A percentile compares a stretch with the other conserved stretches of the same genome.
Conservation (phyloP, 2,329 filamentous ascomycete genomes). For the Nannizziopsis barbatae region DNA sequence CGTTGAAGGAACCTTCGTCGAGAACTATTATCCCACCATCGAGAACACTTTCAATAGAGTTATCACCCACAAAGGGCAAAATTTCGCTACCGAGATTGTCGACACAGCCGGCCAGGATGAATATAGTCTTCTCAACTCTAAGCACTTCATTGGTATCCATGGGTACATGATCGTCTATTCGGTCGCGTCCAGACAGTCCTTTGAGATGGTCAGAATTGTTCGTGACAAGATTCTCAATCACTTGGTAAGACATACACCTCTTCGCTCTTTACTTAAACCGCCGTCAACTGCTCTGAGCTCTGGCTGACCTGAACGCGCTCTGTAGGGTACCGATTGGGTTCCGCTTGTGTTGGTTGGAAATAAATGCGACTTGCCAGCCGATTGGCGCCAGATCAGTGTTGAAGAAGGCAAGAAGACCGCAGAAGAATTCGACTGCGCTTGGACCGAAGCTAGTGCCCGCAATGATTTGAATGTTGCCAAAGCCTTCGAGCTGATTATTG, state of each 20-base stretch:
- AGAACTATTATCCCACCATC: slow-evolving; percentile 98
- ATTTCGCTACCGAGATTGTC: slow-evolving; percentile 92
- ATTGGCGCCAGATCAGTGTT: slow-evolving; percentile 78
- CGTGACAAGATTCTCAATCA: slow-evolving; percentile 96
- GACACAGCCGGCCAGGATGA: slow-evolving; percentile 98
- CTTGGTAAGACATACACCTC: slow-evolving; percentile 48
- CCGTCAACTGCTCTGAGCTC: no score
- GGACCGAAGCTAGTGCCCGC: slow-evolving; percentile 86
- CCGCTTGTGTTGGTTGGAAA: slow-evolving; percentile 93
- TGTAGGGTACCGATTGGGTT: slow-evolving; percentile 77
- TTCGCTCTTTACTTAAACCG: no score
- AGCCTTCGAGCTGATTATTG: slow-evolving; percentile 88
- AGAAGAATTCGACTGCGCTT: slow-evolving; percentile 81
- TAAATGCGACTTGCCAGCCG: slow-evolving; percentile 85
- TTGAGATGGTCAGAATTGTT: slow-evolving; percentile 95
- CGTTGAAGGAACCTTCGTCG: slow-evolving; percentile 95
- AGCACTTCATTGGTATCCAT: slow-evolving; percentile 98
- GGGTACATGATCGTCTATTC: slow-evolving; percentile 98
- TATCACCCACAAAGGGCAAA: slow-evolving; percentile 84
- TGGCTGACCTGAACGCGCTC: neutral
- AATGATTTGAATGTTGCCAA: slow-evolving; percentile 90
- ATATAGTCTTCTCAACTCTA: slow-evolving; percentile 95
- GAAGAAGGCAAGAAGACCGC: slow-evolving; percentile 78
- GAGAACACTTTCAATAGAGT: slow-evolving; percentile 98
- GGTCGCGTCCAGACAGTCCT: slow-evolving; percentile 85